phyloP scores from a whole-genome alignment of 257 asterid species.

The Verbena officinalis region DNA sequence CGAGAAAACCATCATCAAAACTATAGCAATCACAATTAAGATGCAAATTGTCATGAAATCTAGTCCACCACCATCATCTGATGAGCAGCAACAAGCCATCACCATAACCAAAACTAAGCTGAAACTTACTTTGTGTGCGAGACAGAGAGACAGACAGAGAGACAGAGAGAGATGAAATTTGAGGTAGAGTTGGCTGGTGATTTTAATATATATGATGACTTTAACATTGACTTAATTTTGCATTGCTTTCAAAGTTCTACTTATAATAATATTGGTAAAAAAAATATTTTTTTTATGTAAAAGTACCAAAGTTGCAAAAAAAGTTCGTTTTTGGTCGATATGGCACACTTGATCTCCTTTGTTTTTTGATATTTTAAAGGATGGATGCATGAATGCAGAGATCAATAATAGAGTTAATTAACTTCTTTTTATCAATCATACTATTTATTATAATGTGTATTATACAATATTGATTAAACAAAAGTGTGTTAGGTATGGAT shows the following conservation, averaged over 20 bases:
- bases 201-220: no score
- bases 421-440: neutral
- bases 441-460: neutral
- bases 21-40: neutral
- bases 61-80: slow-evolving; percentile 14
- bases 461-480: no score
- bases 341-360: no score
- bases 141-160: neutral
- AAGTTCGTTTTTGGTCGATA: no score
- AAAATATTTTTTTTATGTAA: no score
- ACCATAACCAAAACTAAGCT: neutral
- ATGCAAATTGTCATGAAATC: slow-evolving; percentile 1
- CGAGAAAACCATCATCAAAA: neutral
- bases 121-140: neutral
- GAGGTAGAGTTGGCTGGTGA: no score
- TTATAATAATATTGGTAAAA: no score
- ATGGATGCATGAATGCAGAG: neutral
- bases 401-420: neutral
- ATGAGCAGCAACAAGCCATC: slow-evolving; percentile 14
- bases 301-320: no score
- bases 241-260: no score
- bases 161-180: no score
- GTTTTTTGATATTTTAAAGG: no score
- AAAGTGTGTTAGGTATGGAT: neutral
- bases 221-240: no score